Base-by-base conservation (phyloP, 2,329 filamentous ascomycete genomes). In the Rachicladosporium sp. region DNA sequence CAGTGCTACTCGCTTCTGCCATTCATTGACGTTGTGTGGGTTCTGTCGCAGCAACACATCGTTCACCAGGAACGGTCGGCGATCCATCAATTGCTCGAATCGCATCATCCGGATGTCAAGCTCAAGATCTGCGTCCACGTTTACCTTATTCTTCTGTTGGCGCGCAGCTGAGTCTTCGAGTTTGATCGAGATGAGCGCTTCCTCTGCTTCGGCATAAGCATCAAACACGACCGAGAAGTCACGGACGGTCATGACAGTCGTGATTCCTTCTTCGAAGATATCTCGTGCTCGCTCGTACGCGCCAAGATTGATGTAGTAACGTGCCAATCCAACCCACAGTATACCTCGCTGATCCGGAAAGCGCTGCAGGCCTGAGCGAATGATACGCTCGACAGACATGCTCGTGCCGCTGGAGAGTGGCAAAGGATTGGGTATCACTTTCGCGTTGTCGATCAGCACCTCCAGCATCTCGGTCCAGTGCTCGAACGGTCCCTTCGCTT, bases 401-500 rank as follows among this genome's bases (percentile, higher is more conserved):
- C 85, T 87, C 10, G 76, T 76, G 52, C 89, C 82, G 46, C 84
- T 75, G 10, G 80, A 79, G 4, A 85, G 82, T 53, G 91, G 77
- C 36, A 98, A 78, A 32, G 93, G 77, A 51, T 80, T 82, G 4
- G 56, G 55, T 30, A 58, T 49, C 6, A 38, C 35, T 30, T 51
- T 46, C 3, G 91, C 91, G 59, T 94, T 86, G 43, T 83, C 83
- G 33, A 98, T 93, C 34, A 98, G 69, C 47, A 96, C 61, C 54
- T 98, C 91, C 29, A 96, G 80, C 85, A 98, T 93, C 59, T 98
- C 91, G 47, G 78, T 91, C 91, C 91, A 98, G 36, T 98, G 72
- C 61, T 98, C 87, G 58, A 93, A 98, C 46, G 89, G 85, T 1
- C 91, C 89, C 63, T 94, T 95, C 43, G 84, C 84, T 49, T 91